phyloP scores from a whole-genome alignment of 208 protist species.

The Trypanosoma rangeli region DNA sequence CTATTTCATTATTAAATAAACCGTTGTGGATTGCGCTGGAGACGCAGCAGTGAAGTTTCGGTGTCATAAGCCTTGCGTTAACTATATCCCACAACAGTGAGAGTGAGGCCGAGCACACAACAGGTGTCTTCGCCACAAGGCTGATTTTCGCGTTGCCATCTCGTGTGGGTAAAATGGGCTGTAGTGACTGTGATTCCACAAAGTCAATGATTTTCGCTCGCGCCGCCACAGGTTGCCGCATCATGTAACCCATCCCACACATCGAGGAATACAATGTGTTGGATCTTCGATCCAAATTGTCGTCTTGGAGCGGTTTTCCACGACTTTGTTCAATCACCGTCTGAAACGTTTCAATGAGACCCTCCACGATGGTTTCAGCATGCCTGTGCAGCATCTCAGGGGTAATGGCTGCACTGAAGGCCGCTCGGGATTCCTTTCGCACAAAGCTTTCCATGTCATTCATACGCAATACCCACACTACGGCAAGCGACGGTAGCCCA shows the following conservation, averaged over 20 bases:
- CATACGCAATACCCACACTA: slow-evolving; percentile 80
- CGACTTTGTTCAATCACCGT: slow-evolving; percentile 33
- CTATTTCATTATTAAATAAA: slow-evolving; percentile 47
- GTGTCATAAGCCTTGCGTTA: slow-evolving; percentile 49
- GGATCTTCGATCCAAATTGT: slow-evolving; percentile 59
- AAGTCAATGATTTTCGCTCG: slow-evolving; percentile 60
- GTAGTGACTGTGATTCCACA: slow-evolving; percentile 41
- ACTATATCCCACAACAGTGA: slow-evolving; percentile 76
- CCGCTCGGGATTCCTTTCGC: slow-evolving; percentile 42
- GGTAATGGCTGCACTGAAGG: slow-evolving; percentile 65
- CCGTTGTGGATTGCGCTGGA: slow-evolving; percentile 48
- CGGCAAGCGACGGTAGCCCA: slow-evolving; percentile 50
- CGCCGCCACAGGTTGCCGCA: slow-evolving; percentile 64
- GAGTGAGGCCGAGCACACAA: slow-evolving; percentile 74
- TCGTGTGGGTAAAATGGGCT: slow-evolving; percentile 43
- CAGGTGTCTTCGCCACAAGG: slow-evolving; percentile 55
- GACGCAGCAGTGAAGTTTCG: slow-evolving; percentile 55
- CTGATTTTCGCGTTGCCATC: slow-evolving; percentile 28
- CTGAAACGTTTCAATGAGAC: slow-evolving; percentile 40
- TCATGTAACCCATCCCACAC: slow-evolving; percentile 79
- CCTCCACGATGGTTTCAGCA: slow-evolving; percentile 49
- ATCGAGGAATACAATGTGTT: slow-evolving; percentile 67
- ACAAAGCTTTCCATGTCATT: slow-evolving; percentile 76
- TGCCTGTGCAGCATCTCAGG: slow-evolving; percentile 66
- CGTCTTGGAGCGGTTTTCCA: slow-evolving; percentile 63